Percentiles rank a stretch among this genome's conserved stretches.
Evolutionary conservation across 805 yeast genomes (phyloP).

Genomic region (Lachancea waltii): DNA sequence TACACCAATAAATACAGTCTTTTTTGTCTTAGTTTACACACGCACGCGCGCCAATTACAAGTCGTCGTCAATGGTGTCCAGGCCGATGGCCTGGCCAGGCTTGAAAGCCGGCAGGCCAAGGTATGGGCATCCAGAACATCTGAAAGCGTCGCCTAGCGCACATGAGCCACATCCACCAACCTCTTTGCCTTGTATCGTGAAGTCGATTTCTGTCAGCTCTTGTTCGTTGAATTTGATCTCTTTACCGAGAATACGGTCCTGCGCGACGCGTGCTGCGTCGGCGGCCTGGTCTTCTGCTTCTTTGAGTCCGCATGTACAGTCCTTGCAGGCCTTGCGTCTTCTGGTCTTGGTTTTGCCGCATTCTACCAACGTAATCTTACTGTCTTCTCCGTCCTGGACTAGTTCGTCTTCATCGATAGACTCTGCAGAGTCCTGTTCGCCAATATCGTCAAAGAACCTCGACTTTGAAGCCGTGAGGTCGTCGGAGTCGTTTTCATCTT

Average conservation of each 20-base stretch:
- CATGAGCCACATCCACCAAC: slow-evolving; percentile 98
- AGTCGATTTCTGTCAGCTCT: slow-evolving; percentile 86
- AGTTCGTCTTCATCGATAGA: slow-evolving; percentile 55
- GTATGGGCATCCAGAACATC: slow-evolving; percentile 98
- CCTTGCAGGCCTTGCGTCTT: slow-evolving; percentile 87
- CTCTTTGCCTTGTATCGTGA: slow-evolving; percentile 86
- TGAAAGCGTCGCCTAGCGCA: slow-evolving; percentile 94
- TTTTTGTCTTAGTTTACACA: neutral
- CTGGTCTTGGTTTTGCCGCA: slow-evolving; percentile 29
- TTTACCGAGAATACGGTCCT: slow-evolving; percentile 38
- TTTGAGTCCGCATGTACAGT: slow-evolving; percentile 94
- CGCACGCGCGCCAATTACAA: slow-evolving; percentile 34
- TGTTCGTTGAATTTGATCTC: slow-evolving; percentile 40
- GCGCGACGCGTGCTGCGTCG: slow-evolving; percentile 23
- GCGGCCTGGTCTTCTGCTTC: slow-evolving; percentile 71
- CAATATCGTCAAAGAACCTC: slow-evolving; percentile 45
- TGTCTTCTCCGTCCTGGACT: slow-evolving; percentile 36
- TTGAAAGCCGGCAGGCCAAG: slow-evolving; percentile 96
- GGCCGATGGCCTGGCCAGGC: slow-evolving; percentile 86
- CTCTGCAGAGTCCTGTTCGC: slow-evolving; percentile 41
- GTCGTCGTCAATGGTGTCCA: slow-evolving; percentile 74
- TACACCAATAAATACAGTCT: too few species aligned
- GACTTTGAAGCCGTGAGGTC: slow-evolving; percentile 43
- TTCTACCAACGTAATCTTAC: slow-evolving; percentile 24
- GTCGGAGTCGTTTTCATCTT: slow-evolving; percentile 33